These are phyloP conservation scores for Eucalyptus curtisii DNA, from an alignment of 345 rosid species.

Conservation along the genomic window DNA sequence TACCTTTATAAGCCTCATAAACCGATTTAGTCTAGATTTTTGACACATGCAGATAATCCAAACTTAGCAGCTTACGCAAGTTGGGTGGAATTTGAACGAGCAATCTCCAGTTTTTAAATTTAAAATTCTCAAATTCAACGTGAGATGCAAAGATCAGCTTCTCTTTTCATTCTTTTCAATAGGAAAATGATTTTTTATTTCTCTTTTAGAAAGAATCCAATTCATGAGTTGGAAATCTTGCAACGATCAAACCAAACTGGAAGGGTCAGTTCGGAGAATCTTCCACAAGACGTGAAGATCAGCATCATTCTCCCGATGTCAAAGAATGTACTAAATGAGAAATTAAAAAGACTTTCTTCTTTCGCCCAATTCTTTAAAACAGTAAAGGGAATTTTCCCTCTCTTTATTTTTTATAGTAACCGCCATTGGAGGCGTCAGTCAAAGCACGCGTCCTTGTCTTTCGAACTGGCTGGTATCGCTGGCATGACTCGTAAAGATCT, in stretches of 20 bases:
- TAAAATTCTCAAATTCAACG: background rate
- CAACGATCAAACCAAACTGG: background rate
- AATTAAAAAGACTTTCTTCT: background rate
- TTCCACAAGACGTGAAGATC: background rate
- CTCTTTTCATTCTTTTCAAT: background rate
- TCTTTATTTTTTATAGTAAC: background rate
- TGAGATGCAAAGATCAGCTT: background rate
- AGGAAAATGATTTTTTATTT: background rate
- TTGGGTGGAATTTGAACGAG: too few species aligned
- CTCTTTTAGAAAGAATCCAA: background rate
- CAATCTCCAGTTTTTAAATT: background rate
- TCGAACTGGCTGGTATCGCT: background rate
- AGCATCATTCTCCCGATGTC: background rate
- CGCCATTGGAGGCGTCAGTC: background rate
- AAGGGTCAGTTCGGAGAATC: background rate
- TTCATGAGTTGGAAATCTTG: background rate
- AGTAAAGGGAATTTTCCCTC: background rate
- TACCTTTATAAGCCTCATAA: accelerated
- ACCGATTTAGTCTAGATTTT: background rate
- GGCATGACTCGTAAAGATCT: background rate
- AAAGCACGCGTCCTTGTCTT: background rate
- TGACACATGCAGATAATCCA: background rate
- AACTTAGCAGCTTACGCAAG: background rate
- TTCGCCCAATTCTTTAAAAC: background rate
- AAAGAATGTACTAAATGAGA: background rate